Evolutionary conservation across 2,329 filamentous ascomycete genomes (phyloP), one percentile per base, ranked within the genome.

Genomic region (Aspergillus pseudoviridinutans): DNA sequence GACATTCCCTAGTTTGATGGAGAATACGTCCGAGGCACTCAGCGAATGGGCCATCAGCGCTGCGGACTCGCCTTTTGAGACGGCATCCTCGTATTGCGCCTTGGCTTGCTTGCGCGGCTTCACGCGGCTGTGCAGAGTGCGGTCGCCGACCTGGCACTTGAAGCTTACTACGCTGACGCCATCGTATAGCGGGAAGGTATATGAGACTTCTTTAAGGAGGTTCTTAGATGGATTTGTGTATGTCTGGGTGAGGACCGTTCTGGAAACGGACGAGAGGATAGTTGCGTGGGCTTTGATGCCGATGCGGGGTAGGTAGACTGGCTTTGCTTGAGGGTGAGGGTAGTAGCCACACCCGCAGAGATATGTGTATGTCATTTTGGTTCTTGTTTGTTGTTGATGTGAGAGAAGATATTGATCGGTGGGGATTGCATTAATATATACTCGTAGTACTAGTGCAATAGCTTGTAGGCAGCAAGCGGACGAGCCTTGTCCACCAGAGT

Each of bases 161-260:
- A 91, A 92, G 3, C 77, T 80, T 7, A 87, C 86, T 0, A 92
- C 84, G 6, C 84, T 87, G 17, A 89, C 85, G 9, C 88, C 88
- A 66, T 90, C 87, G 61, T 87, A 89, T 0, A 92, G 78, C 0
- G 89, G 89, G 60, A 92, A 91, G 0, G 81, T 80, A 68, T 92
- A 92, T 14, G 78, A 77, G 17, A 85, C 80, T 66, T 90, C 77
- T 8, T 77, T 66, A 58, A 87, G 80, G 3, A 67, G 68, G 2
- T 71, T 64, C 1, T 64, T 51, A 1, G 78, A 78, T 0, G 84
- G 80, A 61, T 90, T 90, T 63, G 78, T 70, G 63, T 89, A 91
- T 0, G 76, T 85, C 69, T 90, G 82, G 1, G 74, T 80, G 7
- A 85, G 73, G 1, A 68, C 70, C n/a, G 82, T 83, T 3, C 77